phyloP scores from a whole-genome alignment of 345 rosid genomes.

The sweet orange (Citrus sinensis) region DVS_A1.0 CM039167.1:2788001-2788500 shows the following conservation, averaged over 20 bases:
- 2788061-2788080: slow-evolving; percentile 12
- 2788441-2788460: slow-evolving; percentile 89
- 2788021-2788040: slow-evolving; percentile 55
- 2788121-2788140: background rate
- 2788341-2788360: slow-evolving; percentile 46
- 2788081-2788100: slow-evolving; percentile 21
- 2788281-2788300: slow-evolving; percentile 96
- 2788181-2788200: slow-evolving; percentile 9
- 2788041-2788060: slow-evolving; percentile 14
- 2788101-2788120: slow-evolving; percentile 12
- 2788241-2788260: slow-evolving; percentile 69
- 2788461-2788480: slow-evolving; percentile 91
- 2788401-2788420: slow-evolving; percentile 56
- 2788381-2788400: slow-evolving; percentile 41
- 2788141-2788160: slow-evolving; percentile 2
- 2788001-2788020: slow-evolving; percentile 3
- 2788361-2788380: slow-evolving; percentile 28
- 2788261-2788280: slow-evolving; percentile 93
- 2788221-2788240: slow-evolving; percentile 16
- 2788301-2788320: slow-evolving; percentile 86
- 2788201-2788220: background rate
- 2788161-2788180: slow-evolving; percentile 20
- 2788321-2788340: slow-evolving; percentile 58
- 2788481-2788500: slow-evolving; percentile 72
- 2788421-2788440: slow-evolving; percentile 59